These are phyloP conservation scores for Leishmania lainsoni DNA, from an alignment of 208 protist species.

Conservation along the genomic window DNA sequence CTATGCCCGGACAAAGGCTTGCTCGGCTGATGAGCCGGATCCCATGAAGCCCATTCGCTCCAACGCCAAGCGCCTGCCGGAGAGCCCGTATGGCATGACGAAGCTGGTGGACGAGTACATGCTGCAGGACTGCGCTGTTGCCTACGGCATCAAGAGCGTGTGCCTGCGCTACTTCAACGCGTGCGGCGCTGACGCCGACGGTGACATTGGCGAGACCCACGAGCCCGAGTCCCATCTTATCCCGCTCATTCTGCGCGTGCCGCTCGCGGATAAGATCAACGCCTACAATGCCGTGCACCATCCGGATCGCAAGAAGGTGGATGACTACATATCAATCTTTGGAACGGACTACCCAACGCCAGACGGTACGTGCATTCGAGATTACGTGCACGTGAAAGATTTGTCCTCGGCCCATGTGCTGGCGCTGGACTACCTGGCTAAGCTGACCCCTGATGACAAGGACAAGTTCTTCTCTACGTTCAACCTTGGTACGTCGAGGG, in stretches of 20 bases:
- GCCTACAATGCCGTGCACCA: constrained; percentile 43
- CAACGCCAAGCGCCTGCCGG: constrained; percentile 57
- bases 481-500: constrained; percentile 96
- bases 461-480: constrained; percentile 81
- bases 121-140: constrained; percentile 80
- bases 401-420: constrained; percentile 95
- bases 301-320: constrained; percentile 40
- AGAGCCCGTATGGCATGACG: constrained; percentile 95
- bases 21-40: constrained; percentile 19
- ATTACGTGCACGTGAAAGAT: constrained; percentile 99
- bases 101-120: constrained; percentile 95
- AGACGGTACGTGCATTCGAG: constrained; percentile 96
- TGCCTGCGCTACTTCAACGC: constrained; percentile 99
- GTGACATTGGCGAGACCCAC: constrained; percentile 96
- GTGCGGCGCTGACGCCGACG: constrained; percentile 93
- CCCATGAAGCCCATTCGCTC: constrained; percentile 67
- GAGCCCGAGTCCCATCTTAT: constrained; percentile 98
- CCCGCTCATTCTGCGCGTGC: constrained; percentile 95
- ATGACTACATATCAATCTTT: constrained; percentile 80
- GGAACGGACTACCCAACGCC: constrained; percentile 94
- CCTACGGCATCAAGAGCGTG: constrained; percentile 82
- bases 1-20: constrained; percentile 24
- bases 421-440: constrained; percentile 84
- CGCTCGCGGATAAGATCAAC: constrained; percentile 83
- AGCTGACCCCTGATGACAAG: constrained; percentile 38